Base-by-base conservation (phyloP, 176 grass and related monocot species). In the Phoenix roebelenii region DNA sequence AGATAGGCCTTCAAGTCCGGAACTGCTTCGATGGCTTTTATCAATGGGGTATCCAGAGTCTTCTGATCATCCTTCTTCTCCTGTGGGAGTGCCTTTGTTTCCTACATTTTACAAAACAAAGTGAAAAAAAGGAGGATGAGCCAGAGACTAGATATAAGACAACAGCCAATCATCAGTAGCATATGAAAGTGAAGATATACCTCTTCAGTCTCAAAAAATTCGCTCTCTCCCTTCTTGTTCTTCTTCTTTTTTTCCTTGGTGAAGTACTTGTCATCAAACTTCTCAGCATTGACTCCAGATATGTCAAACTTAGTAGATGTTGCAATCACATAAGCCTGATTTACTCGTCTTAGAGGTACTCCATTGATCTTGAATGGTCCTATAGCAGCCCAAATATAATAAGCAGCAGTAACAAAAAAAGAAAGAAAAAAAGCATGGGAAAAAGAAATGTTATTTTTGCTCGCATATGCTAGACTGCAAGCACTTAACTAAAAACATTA, bases 281-380 rank as follows among this genome's bases (percentile, higher is more conserved):
- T 67, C 23, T 54, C 64, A 29, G 17, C 15, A 25, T 67, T 67
- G 50, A 67, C 51, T 18, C 64, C 64, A 14, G 51, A 35, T 14
- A 67, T 6, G 16, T 67, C 64, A 19, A 54, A 3, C 51, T 67
- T 54, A 5, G 64, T 54, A 4, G 51, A 54, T 0, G 64, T 67
- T 16, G 50, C 50, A 54, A 67, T 67, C 1, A 67, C 64, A 20
- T 67, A 67, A 20, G 64, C 4, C 29, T 67, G 64, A 15, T 67
- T 67, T 19, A 67, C 64, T 7, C 64, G 22, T 54, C 64, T 67
- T 30, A 67, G 64, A 3, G 64, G 64, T 12, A 67, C 50, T 19
- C 64, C 64, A 32, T 67, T 67, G 18, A 67, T 30, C 50, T 29
- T 67, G n/a, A 67, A 67, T 9, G 64, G 64, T 2, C 64, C 64